Percentiles rank a stretch among this genome's conserved stretches.
These are phyloP conservation scores for Phaffomyces antillensis DNA, from an alignment of 805 yeast species.

Conservation along the genomic window DNA sequence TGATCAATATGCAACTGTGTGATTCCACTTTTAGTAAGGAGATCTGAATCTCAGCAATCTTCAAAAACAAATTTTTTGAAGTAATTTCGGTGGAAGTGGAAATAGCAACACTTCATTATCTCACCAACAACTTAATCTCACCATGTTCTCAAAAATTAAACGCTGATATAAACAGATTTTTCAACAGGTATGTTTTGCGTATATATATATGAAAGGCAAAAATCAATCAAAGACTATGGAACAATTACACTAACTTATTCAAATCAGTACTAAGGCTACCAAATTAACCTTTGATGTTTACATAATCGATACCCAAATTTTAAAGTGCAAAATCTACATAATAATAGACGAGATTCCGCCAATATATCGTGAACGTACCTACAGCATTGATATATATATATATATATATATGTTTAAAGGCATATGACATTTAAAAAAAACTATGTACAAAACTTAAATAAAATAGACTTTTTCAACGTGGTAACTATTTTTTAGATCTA, in stretches of 20 bases:
- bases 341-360: no score
- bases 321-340: no score
- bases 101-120: conserved; percentile 19
- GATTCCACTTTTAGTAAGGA: conserved; percentile 24
- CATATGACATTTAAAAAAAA: background rate
- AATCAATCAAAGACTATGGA: no score
- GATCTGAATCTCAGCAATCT: conserved; percentile 1
- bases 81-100: conserved; percentile 6
- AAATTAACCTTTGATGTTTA: conserved; percentile 17
- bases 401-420: conserved; percentile 1
- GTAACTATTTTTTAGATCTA: conserved; percentile 33
- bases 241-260: background rate
- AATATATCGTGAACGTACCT: no score
- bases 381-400: no score
- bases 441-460: no score
- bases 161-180: conserved; percentile 39
- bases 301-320: background rate
- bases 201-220: background rate
- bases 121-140: conserved; percentile 53
- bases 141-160: conserved; percentile 52
- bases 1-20: background rate
- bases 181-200: conserved; percentile 26
- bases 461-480: no score
- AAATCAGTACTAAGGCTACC: conserved; percentile 17
- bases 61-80: conserved; percentile 17